These are phyloP conservation scores for Luvunga scandens DNA, from an alignment of 345 rosid species.

Conservation along the genomic window DNA sequence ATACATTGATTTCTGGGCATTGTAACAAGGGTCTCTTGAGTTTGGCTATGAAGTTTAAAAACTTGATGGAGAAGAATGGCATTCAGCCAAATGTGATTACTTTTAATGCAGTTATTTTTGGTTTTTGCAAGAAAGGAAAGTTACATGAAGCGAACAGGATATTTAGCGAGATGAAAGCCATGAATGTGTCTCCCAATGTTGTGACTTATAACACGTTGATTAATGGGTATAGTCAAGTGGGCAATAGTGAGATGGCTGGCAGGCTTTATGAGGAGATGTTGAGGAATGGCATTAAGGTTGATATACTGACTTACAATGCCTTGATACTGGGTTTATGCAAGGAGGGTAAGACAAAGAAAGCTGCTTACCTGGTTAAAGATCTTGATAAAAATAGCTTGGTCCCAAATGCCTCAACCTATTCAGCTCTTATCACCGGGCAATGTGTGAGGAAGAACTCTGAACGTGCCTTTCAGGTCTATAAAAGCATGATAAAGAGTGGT, in stretches of 20 bases:
- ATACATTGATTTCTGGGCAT: constrained; percentile 72
- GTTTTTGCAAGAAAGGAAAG: constrained; percentile 60
- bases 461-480: constrained; percentile 65
- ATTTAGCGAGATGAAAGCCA: constrained; percentile 62
- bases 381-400: constrained; percentile 65
- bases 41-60: constrained; percentile 62
- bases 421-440: constrained; percentile 78
- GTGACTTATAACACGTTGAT: constrained; percentile 82
- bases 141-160: constrained; percentile 58
- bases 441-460: constrained; percentile 65
- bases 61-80: constrained; percentile 46
- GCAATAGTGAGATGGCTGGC: constrained; percentile 51
- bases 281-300: constrained; percentile 51
- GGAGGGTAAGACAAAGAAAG: constrained; percentile 89
- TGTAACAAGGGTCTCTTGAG: constrained; percentile 64
- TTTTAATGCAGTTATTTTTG: constrained; percentile 61
- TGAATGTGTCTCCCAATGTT: constrained; percentile 49
- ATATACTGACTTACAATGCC: constrained; percentile 72
- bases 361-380: constrained; percentile 71
- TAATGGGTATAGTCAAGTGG: constrained; percentile 57
- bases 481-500: constrained; percentile 69
- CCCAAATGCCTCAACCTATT: constrained; percentile 75
- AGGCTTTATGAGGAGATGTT: constrained; percentile 73
- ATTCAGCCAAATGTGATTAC: constrained; percentile 62
- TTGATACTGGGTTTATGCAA: constrained; percentile 78